phyloP scores from a whole-genome alignment of 106 monocot species.

The Apostasia ramifera region DNA sequence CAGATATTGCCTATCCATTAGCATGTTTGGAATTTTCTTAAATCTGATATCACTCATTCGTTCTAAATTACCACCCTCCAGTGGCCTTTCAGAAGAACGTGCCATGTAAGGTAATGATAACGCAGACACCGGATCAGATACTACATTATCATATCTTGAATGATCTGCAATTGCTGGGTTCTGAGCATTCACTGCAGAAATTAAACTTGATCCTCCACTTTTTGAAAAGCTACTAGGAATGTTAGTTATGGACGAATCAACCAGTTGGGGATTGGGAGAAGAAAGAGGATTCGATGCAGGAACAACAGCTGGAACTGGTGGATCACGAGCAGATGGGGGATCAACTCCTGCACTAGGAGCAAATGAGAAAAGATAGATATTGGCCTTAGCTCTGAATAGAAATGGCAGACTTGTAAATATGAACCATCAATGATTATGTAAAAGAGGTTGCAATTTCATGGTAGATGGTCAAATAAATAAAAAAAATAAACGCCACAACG shows the following conservation, averaged over 20 bases:
- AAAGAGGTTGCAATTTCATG: background rate
- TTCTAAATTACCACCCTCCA: slow-evolving; percentile 34
- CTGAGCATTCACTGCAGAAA: slow-evolving; percentile 33
- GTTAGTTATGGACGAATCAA: slow-evolving; percentile 40
- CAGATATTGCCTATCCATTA: slow-evolving; percentile 41
- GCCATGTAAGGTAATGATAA: slow-evolving; percentile 39
- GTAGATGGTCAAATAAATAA: background rate
- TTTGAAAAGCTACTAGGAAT: slow-evolving; percentile 25
- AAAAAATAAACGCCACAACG: background rate
- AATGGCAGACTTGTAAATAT: background rate
- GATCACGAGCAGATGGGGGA: slow-evolving; percentile 83
- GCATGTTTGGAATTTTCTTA: slow-evolving; percentile 38
- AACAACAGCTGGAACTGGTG: slow-evolving; percentile 57
- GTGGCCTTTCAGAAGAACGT: slow-evolving; percentile 59
- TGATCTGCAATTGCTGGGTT: slow-evolving; percentile 41
- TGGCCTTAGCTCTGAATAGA: slow-evolving; percentile 8
- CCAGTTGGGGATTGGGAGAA: slow-evolving; percentile 27
- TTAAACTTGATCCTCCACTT: slow-evolving; percentile 57
- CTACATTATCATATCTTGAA: slow-evolving; percentile 31
- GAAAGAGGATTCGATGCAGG: slow-evolving; percentile 52
- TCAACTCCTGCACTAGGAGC: slow-evolving; percentile 94
- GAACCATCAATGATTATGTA: background rate
- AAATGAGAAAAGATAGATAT: slow-evolving; percentile 18
- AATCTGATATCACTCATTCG: slow-evolving; percentile 34
- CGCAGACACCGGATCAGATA: slow-evolving; percentile 52